Base-by-base conservation (phyloP, 1,139 yeast species). In the Hanseniaspora sp. region DNA sequence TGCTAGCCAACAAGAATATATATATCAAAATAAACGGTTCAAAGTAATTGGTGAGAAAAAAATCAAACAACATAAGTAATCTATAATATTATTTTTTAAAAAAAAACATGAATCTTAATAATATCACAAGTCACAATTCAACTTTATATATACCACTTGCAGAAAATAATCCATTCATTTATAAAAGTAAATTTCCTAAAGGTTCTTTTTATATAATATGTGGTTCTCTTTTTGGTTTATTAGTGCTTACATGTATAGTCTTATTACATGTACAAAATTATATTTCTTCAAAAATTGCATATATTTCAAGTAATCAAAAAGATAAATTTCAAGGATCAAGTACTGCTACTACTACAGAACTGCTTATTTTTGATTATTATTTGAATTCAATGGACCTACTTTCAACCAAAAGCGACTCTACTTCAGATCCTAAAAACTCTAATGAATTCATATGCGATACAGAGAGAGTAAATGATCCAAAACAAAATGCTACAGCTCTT, bases 161-260 rank as follows among this genome's bases (percentile, higher is more conserved):
- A 40, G 62, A 65, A 46, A 65, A 70, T 51, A 85, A 85, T 66
- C 95, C 95, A 11, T 81, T 75, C 63, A 73, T 86, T 39, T 67
- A 75, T 58, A 68, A 73, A 52, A 70, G 78, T 12, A 66, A 63
- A 37, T 71, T 74, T 53, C 85, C 87, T 1, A 73, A 77, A 53
- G 95, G 95, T 1, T 82, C 92, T 0, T 88, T 86, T 3, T 86
- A 85, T 67, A 85, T 86, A 58, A 85, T 86, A 0, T 83, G 84
- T 33, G 95, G 94, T 0, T 73, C 82, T 12, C 73, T 82, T 46
- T 79, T 82, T 3, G 86, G 83, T 1, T 60, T 48, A 18, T 13
- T 45, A 5, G 34, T 48, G 13, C 7, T 45, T 4, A n/a, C 18
- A 3, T 38, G 34, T 9, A 9, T 48, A 9, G 15, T 29, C 4